Base-by-base conservation (phyloP, 257 asterid genomes). In the Nicotiana tomentosiformis region DNA sequence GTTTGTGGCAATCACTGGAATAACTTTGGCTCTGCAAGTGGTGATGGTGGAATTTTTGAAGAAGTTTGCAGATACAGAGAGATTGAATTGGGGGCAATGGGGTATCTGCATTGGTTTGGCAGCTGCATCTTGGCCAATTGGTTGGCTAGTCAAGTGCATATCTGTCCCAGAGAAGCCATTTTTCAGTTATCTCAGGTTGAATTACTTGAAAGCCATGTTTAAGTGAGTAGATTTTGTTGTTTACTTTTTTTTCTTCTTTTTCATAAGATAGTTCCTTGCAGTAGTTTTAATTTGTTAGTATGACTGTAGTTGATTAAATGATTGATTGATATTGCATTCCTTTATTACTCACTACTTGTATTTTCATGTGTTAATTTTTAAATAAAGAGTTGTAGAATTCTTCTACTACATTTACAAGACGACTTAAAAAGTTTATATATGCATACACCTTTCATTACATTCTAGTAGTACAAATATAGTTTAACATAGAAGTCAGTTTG, bases 31-130 rank as follows among this genome's bases (percentile, higher is more conserved):
- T n/a, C n/a, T n/a, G n/a, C n/a, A n/a, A n/a, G n/a, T n/a, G n/a
- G n/a, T n/a, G n/a, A n/a, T n/a, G n/a, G n/a, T n/a, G n/a, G n/a
- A n/a, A n/a, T n/a, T n/a, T n/a, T n/a, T n/a, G n/a, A n/a, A n/a
- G n/a, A n/a, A n/a, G n/a, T n/a, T n/a, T n/a, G n/a, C n/a, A 18
- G 76, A 83, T 80, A 86, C 92, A 29, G 88, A 87, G 39, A 82
- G 89, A 69, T 76, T 89, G 82, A 84, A 86, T 64, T 86, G 84
- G 90, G 85, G 81, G 17, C 89, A 87, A 55, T 89, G 92, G 90
- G 87, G 81, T 4, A 61, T 77, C 7, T 89, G 89, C 70, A 66
- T 86, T 1, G 92, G 84, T 51, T 83, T 83, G 46, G 88, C 89
- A 30, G 83, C 86, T 23, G 33, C 64, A 18, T 84, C 89, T 56